phyloP scores from a whole-genome alignment of 2,329 filamentous ascomycete genomes.

The Sphaerostilbella broomeana region DNA sequence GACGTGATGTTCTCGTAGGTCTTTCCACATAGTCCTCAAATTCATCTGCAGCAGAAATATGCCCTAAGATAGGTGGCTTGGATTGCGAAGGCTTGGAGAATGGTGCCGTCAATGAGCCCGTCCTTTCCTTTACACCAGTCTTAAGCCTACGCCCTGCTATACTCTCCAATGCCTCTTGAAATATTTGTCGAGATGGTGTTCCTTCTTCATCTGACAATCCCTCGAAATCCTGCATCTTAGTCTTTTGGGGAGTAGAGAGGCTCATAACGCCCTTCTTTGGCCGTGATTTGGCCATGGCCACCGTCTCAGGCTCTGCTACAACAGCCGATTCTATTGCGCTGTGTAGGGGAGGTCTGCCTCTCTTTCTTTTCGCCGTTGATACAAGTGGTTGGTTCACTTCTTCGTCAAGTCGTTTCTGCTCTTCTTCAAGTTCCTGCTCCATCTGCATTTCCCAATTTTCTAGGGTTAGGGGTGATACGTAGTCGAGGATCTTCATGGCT shows the following conservation, averaged over 20 bases:
- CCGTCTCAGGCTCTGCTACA: slow-evolving; percentile 22
- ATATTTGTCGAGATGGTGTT: slow-evolving; percentile 24
- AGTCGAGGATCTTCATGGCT: slow-evolving; percentile 45
- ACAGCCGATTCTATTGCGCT: slow-evolving; percentile 27
- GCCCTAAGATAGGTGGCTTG: too few species aligned
- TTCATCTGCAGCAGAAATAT: background rate
- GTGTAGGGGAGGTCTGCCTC: slow-evolving; percentile 25
- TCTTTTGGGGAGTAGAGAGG: slow-evolving; percentile 31
- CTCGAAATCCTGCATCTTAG: slow-evolving; percentile 24
- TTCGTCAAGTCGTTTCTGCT: slow-evolving; percentile 25
- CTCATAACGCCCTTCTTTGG: slow-evolving; percentile 29
- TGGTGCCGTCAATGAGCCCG: background rate
- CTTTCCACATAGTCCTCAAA: background rate
- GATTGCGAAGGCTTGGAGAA: background rate
- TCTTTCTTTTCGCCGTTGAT: slow-evolving; percentile 16
- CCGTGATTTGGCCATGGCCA: slow-evolving; percentile 17
- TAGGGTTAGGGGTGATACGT: slow-evolving; percentile 49
- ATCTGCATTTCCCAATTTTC: slow-evolving; percentile 51
- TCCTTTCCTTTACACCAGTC: slow-evolving; percentile 1
- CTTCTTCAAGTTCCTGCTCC: slow-evolving; percentile 37
- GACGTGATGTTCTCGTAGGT: background rate
- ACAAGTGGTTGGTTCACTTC: slow-evolving; percentile 14
- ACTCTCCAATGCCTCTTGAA: slow-evolving; percentile 17
- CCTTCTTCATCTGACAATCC: slow-evolving; percentile 25
- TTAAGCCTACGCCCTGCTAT: slow-evolving; percentile 8